These are phyloP conservation scores for Diversispora eburnea DNA, from an alignment of 192 early-diverging fungal genomes.

Conservation along the genomic window DNA sequence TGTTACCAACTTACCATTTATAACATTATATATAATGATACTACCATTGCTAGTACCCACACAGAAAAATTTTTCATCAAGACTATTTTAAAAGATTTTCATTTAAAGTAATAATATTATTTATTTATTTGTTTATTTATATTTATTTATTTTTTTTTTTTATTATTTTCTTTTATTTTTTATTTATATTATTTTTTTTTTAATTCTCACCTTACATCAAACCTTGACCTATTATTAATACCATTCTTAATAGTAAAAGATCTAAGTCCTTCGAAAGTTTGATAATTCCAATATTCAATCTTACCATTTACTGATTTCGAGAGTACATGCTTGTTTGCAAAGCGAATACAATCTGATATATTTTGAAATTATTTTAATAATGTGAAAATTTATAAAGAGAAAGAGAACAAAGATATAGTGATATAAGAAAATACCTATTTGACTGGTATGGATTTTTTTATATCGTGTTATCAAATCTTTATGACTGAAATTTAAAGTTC, in stretches of 20 bases:
- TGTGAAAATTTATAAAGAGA: too few species aligned
- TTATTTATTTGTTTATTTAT: too few species aligned
- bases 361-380: not conserved
- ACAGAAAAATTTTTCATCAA: constrained; percentile 70
- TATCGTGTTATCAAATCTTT: constrained; percentile 27
- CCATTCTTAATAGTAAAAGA: constrained; percentile 43
- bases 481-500: not conserved
- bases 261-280: constrained; percentile 42
- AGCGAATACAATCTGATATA: constrained; percentile 66
- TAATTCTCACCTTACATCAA: constrained; percentile 38
- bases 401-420: too few species aligned
- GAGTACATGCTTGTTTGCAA: constrained; percentile 61
- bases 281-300: constrained; percentile 73
- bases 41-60: constrained; percentile 71
- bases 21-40: constrained; percentile 69
- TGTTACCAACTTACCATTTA: constrained; percentile 57
- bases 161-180: too few species aligned
- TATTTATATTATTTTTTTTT: not conserved
- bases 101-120: too few species aligned
- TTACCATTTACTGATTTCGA: constrained; percentile 73
- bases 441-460: constrained; percentile 34
- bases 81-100: too few species aligned
- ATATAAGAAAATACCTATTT: constrained; percentile 30
- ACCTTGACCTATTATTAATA: constrained; percentile 39
- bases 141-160: not conserved